Evolutionary conservation across 495 filamentous ascomycete genomes (phyloP).

Genomic region (Penicillium robsamsonii): DNA sequence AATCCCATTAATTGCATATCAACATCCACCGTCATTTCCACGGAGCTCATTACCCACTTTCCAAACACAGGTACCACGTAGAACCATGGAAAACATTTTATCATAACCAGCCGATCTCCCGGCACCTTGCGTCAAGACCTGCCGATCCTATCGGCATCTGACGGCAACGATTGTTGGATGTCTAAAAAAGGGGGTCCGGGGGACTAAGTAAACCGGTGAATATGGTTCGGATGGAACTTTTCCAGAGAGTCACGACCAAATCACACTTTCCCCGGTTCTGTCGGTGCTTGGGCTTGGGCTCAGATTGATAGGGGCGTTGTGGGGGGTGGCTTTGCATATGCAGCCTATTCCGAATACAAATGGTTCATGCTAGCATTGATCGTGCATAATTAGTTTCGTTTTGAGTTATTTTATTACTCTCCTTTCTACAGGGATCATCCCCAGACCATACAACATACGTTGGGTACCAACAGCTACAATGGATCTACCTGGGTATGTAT

Average conservation of each 20-base stretch:
- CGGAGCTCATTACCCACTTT: not conserved
- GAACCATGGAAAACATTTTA: not conserved
- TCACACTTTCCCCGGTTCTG: too few relatives aligned
- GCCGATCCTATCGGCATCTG: conserved; percentile 18
- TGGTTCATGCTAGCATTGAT: not conserved
- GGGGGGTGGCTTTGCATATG: too few relatives aligned
- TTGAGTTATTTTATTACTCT: not conserved
- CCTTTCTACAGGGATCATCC: not conserved
- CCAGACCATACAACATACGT: not conserved
- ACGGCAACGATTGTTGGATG: not conserved
- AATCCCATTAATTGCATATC: not conserved
- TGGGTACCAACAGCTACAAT: not conserved
- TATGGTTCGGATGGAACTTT: too few relatives aligned
- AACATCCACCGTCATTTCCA: not conserved
- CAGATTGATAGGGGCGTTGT: too few relatives aligned
- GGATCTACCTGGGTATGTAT: too few relatives aligned
- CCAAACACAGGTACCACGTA: not conserved
- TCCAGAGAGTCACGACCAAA: too few relatives aligned
- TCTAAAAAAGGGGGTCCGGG: too few relatives aligned
- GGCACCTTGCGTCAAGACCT: conserved; percentile 21
- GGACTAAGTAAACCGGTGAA: too few relatives aligned
- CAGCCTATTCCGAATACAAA: too few relatives aligned
- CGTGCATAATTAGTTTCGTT: not conserved
- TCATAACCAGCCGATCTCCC: conserved; percentile 26
- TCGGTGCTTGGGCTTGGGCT: too few relatives aligned